A percentile compares a stretch with the other conserved stretches of the same genome.
These are phyloP conservation scores for Galerina marginata DNA, from an alignment of 768 basidiomycete genomes.

Conservation along the genomic window DNA sequence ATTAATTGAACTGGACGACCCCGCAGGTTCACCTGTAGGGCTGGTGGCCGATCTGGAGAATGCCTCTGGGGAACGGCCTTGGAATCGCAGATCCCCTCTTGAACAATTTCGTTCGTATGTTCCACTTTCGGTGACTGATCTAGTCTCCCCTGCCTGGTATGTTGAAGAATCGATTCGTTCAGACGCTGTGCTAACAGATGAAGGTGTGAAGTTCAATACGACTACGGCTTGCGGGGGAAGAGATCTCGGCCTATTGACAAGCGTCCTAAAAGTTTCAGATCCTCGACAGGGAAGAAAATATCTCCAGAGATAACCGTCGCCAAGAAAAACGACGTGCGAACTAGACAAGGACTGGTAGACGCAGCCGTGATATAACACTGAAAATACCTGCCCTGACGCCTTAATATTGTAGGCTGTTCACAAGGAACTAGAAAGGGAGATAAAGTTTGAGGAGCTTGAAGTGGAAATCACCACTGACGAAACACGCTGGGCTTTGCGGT, in stretches of 20 bases:
- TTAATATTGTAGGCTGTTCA: slow-evolving; percentile 63
- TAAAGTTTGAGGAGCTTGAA: slow-evolving; percentile 59
- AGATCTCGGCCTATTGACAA: slow-evolving; percentile 51
- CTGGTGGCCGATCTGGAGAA: background rate
- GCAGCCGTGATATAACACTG: background rate
- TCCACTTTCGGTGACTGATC: slow-evolving; percentile 65
- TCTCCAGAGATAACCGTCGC: slow-evolving; percentile 56
- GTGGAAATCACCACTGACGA: slow-evolving; percentile 61
- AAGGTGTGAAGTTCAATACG: slow-evolving; percentile 84
- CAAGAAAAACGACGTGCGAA: slow-evolving; percentile 55
- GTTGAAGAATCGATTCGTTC: slow-evolving; percentile 16
- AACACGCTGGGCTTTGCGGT: slow-evolving; percentile 84
- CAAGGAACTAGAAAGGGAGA: slow-evolving; percentile 75
- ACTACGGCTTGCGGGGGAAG: slow-evolving; percentile 71
- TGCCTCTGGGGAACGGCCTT: background rate
- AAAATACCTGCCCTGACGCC: background rate
- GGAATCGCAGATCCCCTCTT: slow-evolving; percentile 40
- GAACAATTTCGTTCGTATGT: slow-evolving; percentile 48
- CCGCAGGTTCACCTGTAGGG: background rate
- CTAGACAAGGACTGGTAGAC: slow-evolving; percentile 59
- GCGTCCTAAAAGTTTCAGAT: slow-evolving; percentile 62
- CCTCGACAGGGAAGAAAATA: slow-evolving; percentile 66
- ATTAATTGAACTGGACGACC: slow-evolving; percentile 38
- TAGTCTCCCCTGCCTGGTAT: slow-evolving; percentile 67
- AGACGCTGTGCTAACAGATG: background rate